Evolutionary conservation across 2,329 filamentous ascomycete species (phyloP).

Genomic region (Pezicula neosporulosa): DNA sequence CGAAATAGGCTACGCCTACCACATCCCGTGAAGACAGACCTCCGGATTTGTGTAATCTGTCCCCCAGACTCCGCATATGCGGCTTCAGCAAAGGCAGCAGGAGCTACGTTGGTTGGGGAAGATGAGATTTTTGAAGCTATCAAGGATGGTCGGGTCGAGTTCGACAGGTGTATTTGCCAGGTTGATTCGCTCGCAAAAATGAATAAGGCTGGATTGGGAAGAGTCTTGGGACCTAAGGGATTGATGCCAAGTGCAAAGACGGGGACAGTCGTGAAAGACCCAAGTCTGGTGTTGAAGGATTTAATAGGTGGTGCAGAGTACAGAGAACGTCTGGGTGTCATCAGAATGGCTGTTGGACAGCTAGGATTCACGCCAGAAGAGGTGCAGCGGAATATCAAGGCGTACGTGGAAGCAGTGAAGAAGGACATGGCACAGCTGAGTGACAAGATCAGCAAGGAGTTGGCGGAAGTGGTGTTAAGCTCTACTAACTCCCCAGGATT

Average conservation of each 20-base stretch:
- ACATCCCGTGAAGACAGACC: conserved; percentile 83
- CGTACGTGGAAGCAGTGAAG: conserved; percentile 73
- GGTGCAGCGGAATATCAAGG: conserved; percentile 78
- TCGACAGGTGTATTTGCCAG: conserved; percentile 88
- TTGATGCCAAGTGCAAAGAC: conserved; percentile 89
- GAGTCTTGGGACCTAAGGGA: conserved; percentile 81
- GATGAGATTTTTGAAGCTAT: conserved; percentile 81
- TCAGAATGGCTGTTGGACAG: conserved; percentile 89
- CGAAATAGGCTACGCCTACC: conserved; percentile 86
- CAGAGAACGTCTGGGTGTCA: conserved; percentile 78
- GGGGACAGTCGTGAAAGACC: conserved; percentile 83
- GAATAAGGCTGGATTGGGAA: conserved; percentile 76
- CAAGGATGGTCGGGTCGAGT: conserved; percentile 69
- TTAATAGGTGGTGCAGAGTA: conserved; percentile 84
- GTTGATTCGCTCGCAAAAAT: conserved; percentile 72
- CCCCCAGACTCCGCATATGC: conserved; percentile 75
- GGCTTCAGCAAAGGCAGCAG: conserved; percentile 70
- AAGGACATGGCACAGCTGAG: conserved; percentile 66
- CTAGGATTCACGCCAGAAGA: conserved; percentile 84
- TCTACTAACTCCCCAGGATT: conserved; percentile 85
- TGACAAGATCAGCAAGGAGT: conserved; percentile 64
- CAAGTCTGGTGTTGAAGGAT: conserved; percentile 71
- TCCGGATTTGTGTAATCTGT: conserved; percentile 86
- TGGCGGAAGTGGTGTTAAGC: conserved; percentile 77
- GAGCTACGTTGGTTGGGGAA: conserved; percentile 81